These are phyloP conservation scores for Diaporthe citri DNA, from an alignment of 2,329 filamentous ascomycete species.

Conservation along the genomic window DNA sequence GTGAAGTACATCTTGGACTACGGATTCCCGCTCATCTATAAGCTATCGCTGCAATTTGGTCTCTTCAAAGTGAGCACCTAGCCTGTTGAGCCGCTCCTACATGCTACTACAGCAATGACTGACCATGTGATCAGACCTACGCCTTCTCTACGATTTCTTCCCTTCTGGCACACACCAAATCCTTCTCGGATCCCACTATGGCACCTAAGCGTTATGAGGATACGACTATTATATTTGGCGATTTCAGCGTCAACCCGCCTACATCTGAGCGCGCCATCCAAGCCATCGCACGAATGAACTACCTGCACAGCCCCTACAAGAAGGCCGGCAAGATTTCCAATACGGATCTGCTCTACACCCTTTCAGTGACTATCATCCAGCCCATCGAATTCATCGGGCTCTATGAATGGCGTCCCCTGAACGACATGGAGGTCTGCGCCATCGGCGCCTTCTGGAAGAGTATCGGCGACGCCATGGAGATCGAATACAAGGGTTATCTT, in stretches of 20 bases:
- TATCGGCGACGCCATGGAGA: constrained; percentile 77
- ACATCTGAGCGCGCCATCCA: constrained; percentile 51
- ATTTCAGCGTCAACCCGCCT: constrained; percentile 53
- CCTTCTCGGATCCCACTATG: constrained; percentile 49
- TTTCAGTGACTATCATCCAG: constrained; percentile 73
- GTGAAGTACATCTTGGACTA: constrained; percentile 49
- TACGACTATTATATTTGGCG: constrained; percentile 53
- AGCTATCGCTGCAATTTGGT: constrained; percentile 53
- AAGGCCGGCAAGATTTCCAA: constrained; percentile 52
- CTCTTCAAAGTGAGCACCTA: constrained; percentile 53
- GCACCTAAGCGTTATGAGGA: constrained; percentile 58
- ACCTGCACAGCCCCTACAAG: constrained; percentile 52
- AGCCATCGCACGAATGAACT: constrained; percentile 55
- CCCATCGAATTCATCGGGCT: constrained; percentile 72
- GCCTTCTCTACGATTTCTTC: constrained; percentile 53
- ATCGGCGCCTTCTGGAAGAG: constrained; percentile 78
- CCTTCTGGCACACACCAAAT: constrained; percentile 52
- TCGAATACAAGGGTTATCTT: constrained; percentile 62
- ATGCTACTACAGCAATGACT: neutral
- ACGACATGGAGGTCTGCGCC: constrained; percentile 76
- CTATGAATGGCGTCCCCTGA: constrained; percentile 79
- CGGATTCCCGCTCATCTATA: constrained; percentile 56
- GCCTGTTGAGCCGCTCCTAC: neutral
- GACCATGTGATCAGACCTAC: constrained; percentile 51
- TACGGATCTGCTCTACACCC: constrained; percentile 54